Evolutionary conservation across 495 filamentous ascomycete species (phyloP), one percentile per base, ranked within the genome.

Genomic region (Trichoderma virens): DNA sequence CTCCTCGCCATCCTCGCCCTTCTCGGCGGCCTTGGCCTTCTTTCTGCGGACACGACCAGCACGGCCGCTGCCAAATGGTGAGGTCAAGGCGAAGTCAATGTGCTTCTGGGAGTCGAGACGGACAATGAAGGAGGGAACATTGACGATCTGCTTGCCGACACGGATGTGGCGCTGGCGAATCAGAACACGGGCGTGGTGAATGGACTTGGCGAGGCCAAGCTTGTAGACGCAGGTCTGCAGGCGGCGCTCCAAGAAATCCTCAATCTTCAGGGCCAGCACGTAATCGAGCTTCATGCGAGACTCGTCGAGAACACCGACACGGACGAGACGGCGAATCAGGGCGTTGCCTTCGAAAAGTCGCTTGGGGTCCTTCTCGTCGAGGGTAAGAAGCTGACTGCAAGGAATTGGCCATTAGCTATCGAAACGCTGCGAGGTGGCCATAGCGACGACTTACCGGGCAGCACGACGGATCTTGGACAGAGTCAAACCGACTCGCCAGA

Each of bases 201-300:
- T 97, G 66, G 91, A 95, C 89, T 98, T 98, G 79, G 94, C 94
- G 67, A 98, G 90, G 76, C 94, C 94, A 70, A 98, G 94, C 87
- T 98, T 97, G 89, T 96, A 98, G 77, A 98, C 94, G 74, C 94
- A 97, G 71, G 94, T 98, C 86, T 98, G 85, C 70, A 98, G 92
- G 82, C 94, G 91, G 73, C 94, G 93, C 88, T 98, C 94, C 81
- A 98, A 86, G 88, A 98, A 98, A 79, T 98, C 94, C 80, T 98
- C 95, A 73, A 90, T 88, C 83, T 92, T 92, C 67, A 98, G 89
- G 78, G 94, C 94, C 73, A 98, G 85, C 75, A 98, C 94, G 90
- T 98, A 98, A 95, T 98, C 94, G 84, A 98, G 92, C 90, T 97
- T 98, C 95, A 98, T 98, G 86, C 95, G 94, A 78, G 91, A 90